These are phyloP conservation scores for Physcomitrium patens DNA, from an alignment of 225 moss, liverwort and hornwort genomes.

Conservation along the genomic window DNA sequence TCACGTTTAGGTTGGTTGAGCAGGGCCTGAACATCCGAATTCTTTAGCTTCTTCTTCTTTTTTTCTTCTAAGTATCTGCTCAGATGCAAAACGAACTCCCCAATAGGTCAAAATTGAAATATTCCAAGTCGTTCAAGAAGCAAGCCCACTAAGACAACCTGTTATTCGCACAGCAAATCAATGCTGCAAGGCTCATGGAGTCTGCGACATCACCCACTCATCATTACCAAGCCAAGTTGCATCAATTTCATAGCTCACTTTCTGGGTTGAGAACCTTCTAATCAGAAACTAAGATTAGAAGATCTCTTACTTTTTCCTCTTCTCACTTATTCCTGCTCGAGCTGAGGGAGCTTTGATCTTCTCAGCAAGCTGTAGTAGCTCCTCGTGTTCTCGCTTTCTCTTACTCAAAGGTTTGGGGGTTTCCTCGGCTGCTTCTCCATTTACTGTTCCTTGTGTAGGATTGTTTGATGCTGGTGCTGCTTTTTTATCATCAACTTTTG, in stretches of 20 bases:
- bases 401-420: constrained; percentile 46
- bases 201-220: too few species aligned
- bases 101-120: constrained; percentile 4
- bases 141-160: constrained; percentile 1
- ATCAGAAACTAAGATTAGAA: neutral
- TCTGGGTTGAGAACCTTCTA: neutral
- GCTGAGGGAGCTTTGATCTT: constrained; percentile 66
- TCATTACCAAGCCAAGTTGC: neutral
- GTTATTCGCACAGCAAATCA: neutral
- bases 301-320: constrained; percentile 60
- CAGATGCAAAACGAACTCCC: constrained; percentile 1
- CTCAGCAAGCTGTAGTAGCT: constrained; percentile 67
- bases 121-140: neutral
- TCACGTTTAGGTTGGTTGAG: constrained; percentile 61
- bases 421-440: constrained; percentile 35
- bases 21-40: constrained; percentile 39
- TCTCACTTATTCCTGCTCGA: constrained; percentile 53
- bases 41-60: constrained; percentile 64
- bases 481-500: constrained; percentile 1
- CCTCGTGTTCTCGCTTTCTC: constrained; percentile 68
- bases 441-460: constrained; percentile 28
- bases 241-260: constrained; percentile 6
- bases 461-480: constrained; percentile 7
- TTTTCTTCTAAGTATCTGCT: constrained; percentile 77
- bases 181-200: neutral